Conservation (phyloP, 441 rosid species). For the Biscutella auriculata region DNA sequence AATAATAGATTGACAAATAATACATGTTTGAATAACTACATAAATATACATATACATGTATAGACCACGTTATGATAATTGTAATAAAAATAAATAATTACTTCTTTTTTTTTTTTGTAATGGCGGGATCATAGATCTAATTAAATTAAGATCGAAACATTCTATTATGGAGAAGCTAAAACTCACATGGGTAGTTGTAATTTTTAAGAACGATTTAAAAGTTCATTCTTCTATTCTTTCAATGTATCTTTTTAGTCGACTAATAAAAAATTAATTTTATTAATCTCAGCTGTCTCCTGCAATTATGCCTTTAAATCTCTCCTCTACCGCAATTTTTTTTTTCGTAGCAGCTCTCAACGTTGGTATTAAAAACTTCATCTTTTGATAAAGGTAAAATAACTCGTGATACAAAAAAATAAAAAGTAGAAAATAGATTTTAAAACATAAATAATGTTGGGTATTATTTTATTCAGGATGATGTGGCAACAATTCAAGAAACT, state of each 20-base stretch:
- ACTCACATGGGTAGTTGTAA: slow-evolving; percentile 19
- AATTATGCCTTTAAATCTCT: slow-evolving; percentile 9
- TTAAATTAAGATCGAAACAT: slow-evolving; percentile 10
- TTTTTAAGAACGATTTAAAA: background rate
- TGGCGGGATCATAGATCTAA: slow-evolving; percentile 1
- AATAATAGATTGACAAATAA: background rate
- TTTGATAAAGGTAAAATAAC: too few species aligned
- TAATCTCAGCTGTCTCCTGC: background rate
- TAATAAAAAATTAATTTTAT: background rate
- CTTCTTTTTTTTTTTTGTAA: background rate
- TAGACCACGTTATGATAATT: background rate
- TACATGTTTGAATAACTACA: background rate
- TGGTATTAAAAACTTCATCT: too few species aligned
- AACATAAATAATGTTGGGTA: too few species aligned
- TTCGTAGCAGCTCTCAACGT: too few species aligned
- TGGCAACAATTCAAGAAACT: too few species aligned
- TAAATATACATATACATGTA: background rate
- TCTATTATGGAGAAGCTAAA: slow-evolving; percentile 20
- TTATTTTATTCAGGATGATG: too few species aligned
- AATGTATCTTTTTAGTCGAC: slow-evolving; percentile 8
- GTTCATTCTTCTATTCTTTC: background rate
- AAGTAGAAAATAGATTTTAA: too few species aligned
- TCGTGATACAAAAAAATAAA: too few species aligned
- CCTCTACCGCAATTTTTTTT: too few species aligned
- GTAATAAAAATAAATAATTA: background rate